Evolutionary conservation across 371 early-diverging fungal genomes (phyloP).

Genomic region (Mortierella sp.): DNA sequence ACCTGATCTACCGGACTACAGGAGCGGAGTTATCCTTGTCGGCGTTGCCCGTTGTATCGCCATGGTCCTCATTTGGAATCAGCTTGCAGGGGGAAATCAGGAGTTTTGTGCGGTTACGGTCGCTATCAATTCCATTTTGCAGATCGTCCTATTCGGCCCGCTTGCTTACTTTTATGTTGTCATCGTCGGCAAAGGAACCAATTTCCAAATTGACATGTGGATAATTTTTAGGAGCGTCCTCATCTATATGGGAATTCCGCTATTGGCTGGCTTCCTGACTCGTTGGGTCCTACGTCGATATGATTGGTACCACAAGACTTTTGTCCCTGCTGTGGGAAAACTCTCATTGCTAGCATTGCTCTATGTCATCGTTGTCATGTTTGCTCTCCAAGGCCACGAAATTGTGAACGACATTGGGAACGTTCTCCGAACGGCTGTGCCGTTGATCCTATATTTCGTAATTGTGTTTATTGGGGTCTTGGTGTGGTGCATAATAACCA

Average conservation of each 20-base stretch:
- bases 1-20: slow-evolving; percentile 76
- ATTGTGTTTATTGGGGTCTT: slow-evolving; percentile 70
- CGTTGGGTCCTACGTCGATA: slow-evolving; percentile 59
- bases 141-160: slow-evolving; percentile 75
- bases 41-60: slow-evolving; percentile 79
- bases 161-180: slow-evolving; percentile 70
- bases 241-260: slow-evolving; percentile 80
- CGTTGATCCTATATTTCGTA: slow-evolving; percentile 75
- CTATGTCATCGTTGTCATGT: slow-evolving; percentile 82
- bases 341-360: slow-evolving; percentile 72
- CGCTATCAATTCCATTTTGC: slow-evolving; percentile 77
- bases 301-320: slow-evolving; percentile 69
- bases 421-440: slow-evolving; percentile 77
- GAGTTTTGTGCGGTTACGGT: slow-evolving; percentile 79
- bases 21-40: slow-evolving; percentile 81
- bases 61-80: slow-evolving; percentile 87
- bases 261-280: slow-evolving; percentile 71
- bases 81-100: slow-evolving; percentile 74
- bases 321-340: slow-evolving; percentile 68
- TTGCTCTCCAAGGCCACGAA: slow-evolving; percentile 78
- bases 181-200: slow-evolving; percentile 59
- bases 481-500: slow-evolving; percentile 42
- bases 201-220: slow-evolving; percentile 66
- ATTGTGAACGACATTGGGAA: slow-evolving; percentile 74
- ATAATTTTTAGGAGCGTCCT: slow-evolving; percentile 69